These are phyloP conservation scores for Alternaria postmessia DNA, from an alignment of 2,329 filamentous ascomycete genomes.

Conservation along the genomic window DNA sequence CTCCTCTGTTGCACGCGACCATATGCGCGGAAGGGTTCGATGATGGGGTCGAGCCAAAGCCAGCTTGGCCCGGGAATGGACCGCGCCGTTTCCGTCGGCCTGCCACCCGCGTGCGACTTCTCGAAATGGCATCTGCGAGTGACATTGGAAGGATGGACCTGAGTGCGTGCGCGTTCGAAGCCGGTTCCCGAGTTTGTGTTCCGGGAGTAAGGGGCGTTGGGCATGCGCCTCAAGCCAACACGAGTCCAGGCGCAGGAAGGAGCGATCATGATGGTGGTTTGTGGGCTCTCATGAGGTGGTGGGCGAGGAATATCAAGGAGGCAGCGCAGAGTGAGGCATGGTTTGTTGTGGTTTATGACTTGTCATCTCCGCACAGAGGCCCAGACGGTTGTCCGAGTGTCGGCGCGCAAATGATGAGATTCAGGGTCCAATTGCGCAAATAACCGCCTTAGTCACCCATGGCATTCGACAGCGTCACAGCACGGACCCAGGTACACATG, in stretches of 20 bases:
- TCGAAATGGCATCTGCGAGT: constrained; percentile 30
- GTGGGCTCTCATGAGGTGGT: constrained; percentile 17
- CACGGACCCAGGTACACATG: neutral
- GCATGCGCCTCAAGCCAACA: constrained; percentile 36
- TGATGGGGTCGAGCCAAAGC: constrained; percentile 58
- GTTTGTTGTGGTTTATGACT: constrained; percentile 23
- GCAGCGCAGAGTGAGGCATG: constrained; percentile 14
- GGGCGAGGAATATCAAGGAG: constrained; percentile 2
- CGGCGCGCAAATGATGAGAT: constrained; percentile 33
- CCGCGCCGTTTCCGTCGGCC: constrained; percentile 25
- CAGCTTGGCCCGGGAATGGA: constrained; percentile 55
- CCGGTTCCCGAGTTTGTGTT: constrained; percentile 13
- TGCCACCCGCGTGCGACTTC: constrained; percentile 29
- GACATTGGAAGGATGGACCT: constrained; percentile 20
- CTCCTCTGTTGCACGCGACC: constrained; percentile 73
- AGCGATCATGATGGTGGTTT: constrained; percentile 40
- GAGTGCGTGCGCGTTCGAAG: constrained; percentile 18
- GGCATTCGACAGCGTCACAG: constrained; percentile 3
- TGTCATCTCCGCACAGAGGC: constrained; percentile 24
- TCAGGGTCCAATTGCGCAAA: constrained; percentile 19
- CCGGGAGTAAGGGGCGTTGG: constrained; percentile 13
- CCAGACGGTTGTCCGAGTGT: constrained; percentile 28
- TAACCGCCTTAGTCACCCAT: constrained; percentile 22
- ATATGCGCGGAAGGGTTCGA: constrained; percentile 64
- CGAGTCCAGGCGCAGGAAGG: constrained; percentile 39